Conservation (phyloP, 202 grass and related monocot genomes). For the Carex arenaria region DNA sequence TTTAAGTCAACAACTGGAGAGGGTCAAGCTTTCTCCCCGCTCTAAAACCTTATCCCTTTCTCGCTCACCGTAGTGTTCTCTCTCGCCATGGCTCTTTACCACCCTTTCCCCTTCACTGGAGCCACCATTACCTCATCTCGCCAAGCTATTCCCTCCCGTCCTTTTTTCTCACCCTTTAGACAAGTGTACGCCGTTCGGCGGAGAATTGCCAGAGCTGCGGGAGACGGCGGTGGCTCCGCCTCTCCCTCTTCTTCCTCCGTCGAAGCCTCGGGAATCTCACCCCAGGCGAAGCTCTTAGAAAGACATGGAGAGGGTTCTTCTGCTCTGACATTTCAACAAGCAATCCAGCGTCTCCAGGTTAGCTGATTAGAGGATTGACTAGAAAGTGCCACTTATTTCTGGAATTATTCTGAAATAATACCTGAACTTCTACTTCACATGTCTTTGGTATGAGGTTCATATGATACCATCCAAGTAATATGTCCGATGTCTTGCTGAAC, state of each 20-base stretch:
- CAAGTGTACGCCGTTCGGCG: background rate
- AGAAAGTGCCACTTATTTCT: background rate
- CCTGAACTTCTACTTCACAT: background rate
- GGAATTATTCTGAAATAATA: background rate
- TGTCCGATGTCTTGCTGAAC: background rate
- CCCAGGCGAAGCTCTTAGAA: background rate
- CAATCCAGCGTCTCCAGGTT: conserved; percentile 94
- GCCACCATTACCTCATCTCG: background rate
- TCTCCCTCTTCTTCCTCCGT: conserved; percentile 6
- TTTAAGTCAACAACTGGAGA: background rate
- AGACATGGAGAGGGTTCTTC: conserved; percentile 10
- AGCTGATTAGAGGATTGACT: background rate
- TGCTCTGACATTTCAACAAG: conserved; percentile 90
- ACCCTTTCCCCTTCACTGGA: conserved; percentile 11
- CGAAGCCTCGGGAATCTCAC: conserved; percentile 14
- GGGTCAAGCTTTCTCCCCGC: background rate
- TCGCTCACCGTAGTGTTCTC: background rate
- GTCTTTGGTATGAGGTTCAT: background rate
- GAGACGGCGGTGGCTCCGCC: conserved; percentile 26
- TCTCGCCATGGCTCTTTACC: conserved; percentile 16
- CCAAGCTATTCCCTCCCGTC: background rate
- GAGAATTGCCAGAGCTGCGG: conserved; percentile 6
- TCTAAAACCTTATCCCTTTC: conserved; percentile 20
- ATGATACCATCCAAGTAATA: background rate
- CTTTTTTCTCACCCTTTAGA: background rate